Conservation (phyloP, 1,139 yeast genomes). For the Candida gigantensis region DNA sequence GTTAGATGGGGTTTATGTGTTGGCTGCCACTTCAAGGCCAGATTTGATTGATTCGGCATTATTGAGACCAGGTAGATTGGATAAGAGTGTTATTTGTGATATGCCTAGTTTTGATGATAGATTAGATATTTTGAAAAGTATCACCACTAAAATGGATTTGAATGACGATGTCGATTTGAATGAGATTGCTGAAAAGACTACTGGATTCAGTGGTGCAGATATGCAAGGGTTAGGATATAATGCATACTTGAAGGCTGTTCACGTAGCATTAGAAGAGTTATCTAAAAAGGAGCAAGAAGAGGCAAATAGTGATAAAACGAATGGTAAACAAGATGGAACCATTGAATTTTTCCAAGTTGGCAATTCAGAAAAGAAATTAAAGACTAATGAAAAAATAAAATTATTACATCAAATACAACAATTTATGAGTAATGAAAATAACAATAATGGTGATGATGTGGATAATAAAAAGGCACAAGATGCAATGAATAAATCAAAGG, state of each 20-base stretch:
- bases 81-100: conserved; percentile 87
- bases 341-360: conserved; percentile 37
- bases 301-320: conserved; percentile 15
- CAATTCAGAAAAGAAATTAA: conserved; percentile 35
- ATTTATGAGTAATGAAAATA: conserved; percentile 19
- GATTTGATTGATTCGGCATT: conserved; percentile 94
- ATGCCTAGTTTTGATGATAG: conserved; percentile 77
- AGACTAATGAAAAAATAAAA: conserved; percentile 47
- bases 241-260: conserved; percentile 90
- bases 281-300: conserved; percentile 32
- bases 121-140: conserved; percentile 67
- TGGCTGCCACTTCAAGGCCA: conserved; percentile 95
- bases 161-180: conserved; percentile 53
- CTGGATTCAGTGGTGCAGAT: conserved; percentile 93
- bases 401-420: conserved; percentile 50
- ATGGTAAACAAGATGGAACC: conserved; percentile 20
- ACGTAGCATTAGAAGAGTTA: conserved; percentile 57
- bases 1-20: conserved; percentile 90
- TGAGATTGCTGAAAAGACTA: conserved; percentile 59
- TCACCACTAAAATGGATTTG: conserved; percentile 57
- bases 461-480: conserved; percentile 15
- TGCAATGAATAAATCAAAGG: conserved; percentile 20
- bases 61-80: conserved; percentile 92
- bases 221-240: conserved; percentile 90
- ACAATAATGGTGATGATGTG: conserved; percentile 8